Evolutionary conservation across 2,329 filamentous ascomycete genomes (phyloP), one percentile per base, ranked within the genome.

Genomic region (Pseudogymnoascus sp.): DNA sequence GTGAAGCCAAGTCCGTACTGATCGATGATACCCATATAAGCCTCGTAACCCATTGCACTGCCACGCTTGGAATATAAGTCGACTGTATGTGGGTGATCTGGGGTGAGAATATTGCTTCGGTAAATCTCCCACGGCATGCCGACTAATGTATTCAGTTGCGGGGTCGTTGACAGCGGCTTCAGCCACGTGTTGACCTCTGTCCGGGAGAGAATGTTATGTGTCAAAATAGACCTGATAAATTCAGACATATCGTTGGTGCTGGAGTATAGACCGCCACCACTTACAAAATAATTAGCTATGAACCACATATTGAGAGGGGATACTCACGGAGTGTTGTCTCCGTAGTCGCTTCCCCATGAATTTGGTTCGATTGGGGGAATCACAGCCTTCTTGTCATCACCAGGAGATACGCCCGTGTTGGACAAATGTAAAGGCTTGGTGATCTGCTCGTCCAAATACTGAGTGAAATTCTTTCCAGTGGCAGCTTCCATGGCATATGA

Each of bases 401-500:
- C 44, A 3, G 44, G 44, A 17, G 44, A 55, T 55, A n/a, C 44
- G 33, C 44, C 44, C 29, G 71, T 75, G 41, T 69, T 64, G 4
- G 64, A 68, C 36, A 76, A 70, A 9, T 67, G 64, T 2, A 76
- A 68, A 3, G 69, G 67, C 2, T 51, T 21, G 25, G 75, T 61
- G 1, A 76, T 64, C 58, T 71, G 44, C n/a, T 55, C 44, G 9
- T 33, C n/a, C 6, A 55, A 33, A 9, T 55, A 55, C 12, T 55
- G 44, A 3, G 44, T 55, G 21, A 55, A 55, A 55, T 55, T 60
- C 31, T 67, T 68, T 10, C 74, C 73, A 0, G 73, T 75, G 63
- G 76, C 75, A 61, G 65, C 66, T 64, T 76, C 71, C 15, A 74
- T 70, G 5, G 73, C 74, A 61, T 75, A 76, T 2, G 69, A 68